A percentile compares a stretch with the other conserved stretches of the same genome.
phyloP scores from a whole-genome alignment of 805 yeast genomes.

The Ogataea thermomethanolica region DNA sequence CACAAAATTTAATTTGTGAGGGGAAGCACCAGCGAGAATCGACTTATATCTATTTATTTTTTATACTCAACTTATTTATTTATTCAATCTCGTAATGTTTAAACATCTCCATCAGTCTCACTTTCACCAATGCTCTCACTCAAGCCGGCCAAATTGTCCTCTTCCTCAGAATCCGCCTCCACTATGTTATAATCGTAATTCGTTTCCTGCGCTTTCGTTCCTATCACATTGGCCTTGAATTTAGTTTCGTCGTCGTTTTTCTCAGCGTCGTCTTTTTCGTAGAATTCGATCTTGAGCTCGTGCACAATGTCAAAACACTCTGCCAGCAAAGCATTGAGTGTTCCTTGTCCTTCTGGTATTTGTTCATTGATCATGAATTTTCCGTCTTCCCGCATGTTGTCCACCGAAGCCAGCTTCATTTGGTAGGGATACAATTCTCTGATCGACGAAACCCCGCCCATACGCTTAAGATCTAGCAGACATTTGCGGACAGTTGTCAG shows the following conservation, averaged over 20 bases:
- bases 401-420: slow-evolving; percentile 86
- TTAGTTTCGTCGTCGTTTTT: slow-evolving; percentile 29
- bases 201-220: slow-evolving; percentile 35
- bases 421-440: slow-evolving; percentile 95
- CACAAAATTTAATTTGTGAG: slow-evolving; percentile 19
- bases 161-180: slow-evolving; percentile 29
- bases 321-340: slow-evolving; percentile 83
- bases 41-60: slow-evolving; percentile 1
- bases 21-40: not conserved
- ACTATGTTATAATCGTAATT: slow-evolving; percentile 35
- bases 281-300: slow-evolving; percentile 83
- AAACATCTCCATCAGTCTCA: slow-evolving; percentile 17
- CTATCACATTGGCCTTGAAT: slow-evolving; percentile 34
- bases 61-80: slow-evolving; percentile 1
- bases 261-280: slow-evolving; percentile 48
- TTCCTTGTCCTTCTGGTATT: slow-evolving; percentile 97
- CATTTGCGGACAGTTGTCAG: slow-evolving; percentile 88
- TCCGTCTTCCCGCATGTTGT: slow-evolving; percentile 84
- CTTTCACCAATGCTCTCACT: slow-evolving; percentile 33
- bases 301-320: slow-evolving; percentile 93
- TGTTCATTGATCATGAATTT: slow-evolving; percentile 84
- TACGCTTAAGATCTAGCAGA: slow-evolving; percentile 80
- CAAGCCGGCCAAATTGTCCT: slow-evolving; percentile 30
- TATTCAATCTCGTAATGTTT: slow-evolving; percentile 3
- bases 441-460: slow-evolving; percentile 85